Conservation (phyloP, 2,329 filamentous ascomycete species). For the Tolypocladium tropicale region DNA sequence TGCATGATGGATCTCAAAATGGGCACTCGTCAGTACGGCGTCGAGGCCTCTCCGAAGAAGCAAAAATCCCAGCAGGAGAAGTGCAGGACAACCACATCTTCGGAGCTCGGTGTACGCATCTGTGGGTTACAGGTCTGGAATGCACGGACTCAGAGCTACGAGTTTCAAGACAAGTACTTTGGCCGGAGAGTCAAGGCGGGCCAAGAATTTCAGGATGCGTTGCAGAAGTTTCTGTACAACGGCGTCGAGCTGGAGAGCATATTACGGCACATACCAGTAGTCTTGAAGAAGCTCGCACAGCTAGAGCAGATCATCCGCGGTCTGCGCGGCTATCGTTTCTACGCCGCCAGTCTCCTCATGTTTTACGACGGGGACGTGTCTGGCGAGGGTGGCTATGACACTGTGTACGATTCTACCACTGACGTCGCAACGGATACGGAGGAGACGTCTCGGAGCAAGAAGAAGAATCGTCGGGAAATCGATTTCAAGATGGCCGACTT, state of each 20-base stretch:
- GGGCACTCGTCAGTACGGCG: constrained; percentile 93
- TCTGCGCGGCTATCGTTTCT: constrained; percentile 82
- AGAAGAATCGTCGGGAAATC: constrained; percentile 50
- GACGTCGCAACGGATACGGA: constrained; percentile 49
- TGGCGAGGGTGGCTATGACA: constrained; percentile 36
- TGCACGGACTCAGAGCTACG: constrained; percentile 66
- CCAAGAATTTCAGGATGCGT: constrained; percentile 75
- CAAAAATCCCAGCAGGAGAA: constrained; percentile 87
- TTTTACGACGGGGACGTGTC: constrained; percentile 82
- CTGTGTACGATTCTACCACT: constrained; percentile 45
- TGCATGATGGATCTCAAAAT: constrained; percentile 98
- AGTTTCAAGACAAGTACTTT: constrained; percentile 98
- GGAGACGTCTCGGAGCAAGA: constrained; percentile 35
- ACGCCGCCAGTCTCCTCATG: constrained; percentile 89
- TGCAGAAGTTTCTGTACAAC: constrained; percentile 86
- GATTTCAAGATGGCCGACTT: constrained; percentile 98
- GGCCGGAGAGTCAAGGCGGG: constrained; percentile 82
- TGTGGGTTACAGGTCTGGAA: constrained; percentile 98
- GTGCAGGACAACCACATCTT: constrained; percentile 84
- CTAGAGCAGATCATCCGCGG: constrained; percentile 75
- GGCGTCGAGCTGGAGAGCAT: constrained; percentile 74
- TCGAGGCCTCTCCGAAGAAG: constrained; percentile 87
- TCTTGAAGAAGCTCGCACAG: constrained; percentile 72
- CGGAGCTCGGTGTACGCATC: constrained; percentile 81
- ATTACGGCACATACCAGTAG: constrained; percentile 74